Evolutionary conservation across 176 grass and related monocot species (phyloP).

Genomic region (Triticum aestivum): IWGSC_CS_RefSeq_v2.1 NC_057794.1:496322561-496323060

Average conservation of each 20-base stretch:
- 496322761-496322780: conserved; percentile 77
- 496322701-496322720: conserved; percentile 74
- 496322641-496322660: conserved; percentile 52
- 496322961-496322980: conserved; percentile 59
- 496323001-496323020: not conserved
- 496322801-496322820: conserved; percentile 78
- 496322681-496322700: conserved; percentile 48
- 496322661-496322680: conserved; percentile 38
- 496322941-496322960: conserved; percentile 71
- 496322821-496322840: conserved; percentile 64
- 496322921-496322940: conserved; percentile 59
- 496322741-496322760: conserved; percentile 9
- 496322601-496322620: conserved; percentile 65
- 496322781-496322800: conserved; percentile 75
- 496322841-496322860: conserved; percentile 66
- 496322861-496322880: conserved; percentile 53
- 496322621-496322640: conserved; percentile 52
- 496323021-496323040: conserved; percentile 39
- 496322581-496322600: conserved; percentile 58
- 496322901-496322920: conserved; percentile 83
- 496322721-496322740: conserved; percentile 17
- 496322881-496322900: conserved; percentile 66
- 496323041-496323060: conserved; percentile 66
- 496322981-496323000: conserved; percentile 62
- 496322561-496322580: conserved; percentile 33